A percentile compares a stretch with the other conserved stretches of the same genome.
Conservation (phyloP, 208 protist genomes). For the Leishmania amazonensis region DNA sequence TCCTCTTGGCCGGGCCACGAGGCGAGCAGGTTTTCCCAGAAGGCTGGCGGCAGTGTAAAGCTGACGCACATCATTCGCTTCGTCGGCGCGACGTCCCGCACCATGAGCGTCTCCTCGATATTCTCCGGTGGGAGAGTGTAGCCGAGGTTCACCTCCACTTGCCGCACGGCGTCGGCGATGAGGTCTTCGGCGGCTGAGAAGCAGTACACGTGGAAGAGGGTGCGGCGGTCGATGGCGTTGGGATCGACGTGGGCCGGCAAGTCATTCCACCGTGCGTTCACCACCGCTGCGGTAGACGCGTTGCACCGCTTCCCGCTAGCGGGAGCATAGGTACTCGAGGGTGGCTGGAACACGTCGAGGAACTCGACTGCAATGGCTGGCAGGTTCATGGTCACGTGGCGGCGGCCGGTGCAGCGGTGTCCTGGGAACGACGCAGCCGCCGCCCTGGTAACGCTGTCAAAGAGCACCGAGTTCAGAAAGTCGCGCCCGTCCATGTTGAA, state of each 20-base stretch:
- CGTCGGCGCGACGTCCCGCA: conserved; percentile 94
- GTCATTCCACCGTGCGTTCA: conserved; percentile 22
- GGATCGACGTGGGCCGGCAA: conserved; percentile 11
- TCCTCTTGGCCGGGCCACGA: not conserved
- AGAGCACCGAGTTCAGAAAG: conserved; percentile 90
- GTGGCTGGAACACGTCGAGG: conserved; percentile 87
- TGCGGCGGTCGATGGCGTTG: conserved; percentile 25
- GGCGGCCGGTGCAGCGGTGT: conserved; percentile 35
- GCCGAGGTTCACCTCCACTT: conserved; percentile 68
- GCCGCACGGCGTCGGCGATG: conserved; percentile 60
- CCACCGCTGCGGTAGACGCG: not conserved
- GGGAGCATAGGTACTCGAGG: not conserved
- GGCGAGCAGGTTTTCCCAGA: conserved; percentile 44
- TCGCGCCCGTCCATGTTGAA: conserved; percentile 96
- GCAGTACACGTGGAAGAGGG: conserved; percentile 89
- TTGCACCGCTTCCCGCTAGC: not conserved
- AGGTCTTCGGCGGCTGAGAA: conserved; percentile 80
- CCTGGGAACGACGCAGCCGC: not conserved
- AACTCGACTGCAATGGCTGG: conserved; percentile 96
- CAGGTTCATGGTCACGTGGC: conserved; percentile 97
- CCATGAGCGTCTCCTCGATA: conserved; percentile 74
- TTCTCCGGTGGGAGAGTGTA: conserved; percentile 50
- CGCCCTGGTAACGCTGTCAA: conserved; percentile 33
- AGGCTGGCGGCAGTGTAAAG: conserved; percentile 87
- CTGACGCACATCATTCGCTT: conserved; percentile 96